Evolutionary conservation across 345 rosid genomes (phyloP).

Genomic region (Combretum micranthum): DNA sequence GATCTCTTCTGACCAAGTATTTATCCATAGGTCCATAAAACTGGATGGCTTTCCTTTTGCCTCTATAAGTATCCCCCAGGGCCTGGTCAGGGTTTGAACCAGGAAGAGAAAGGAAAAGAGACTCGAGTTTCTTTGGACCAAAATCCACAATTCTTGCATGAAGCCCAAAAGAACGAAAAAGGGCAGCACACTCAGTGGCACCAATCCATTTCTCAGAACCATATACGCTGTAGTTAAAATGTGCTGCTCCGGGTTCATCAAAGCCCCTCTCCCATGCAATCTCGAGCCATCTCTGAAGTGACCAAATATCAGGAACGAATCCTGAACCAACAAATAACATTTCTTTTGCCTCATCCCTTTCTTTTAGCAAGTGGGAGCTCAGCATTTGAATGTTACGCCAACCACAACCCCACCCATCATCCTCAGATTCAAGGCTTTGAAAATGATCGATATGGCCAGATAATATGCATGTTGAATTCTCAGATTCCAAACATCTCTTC

Average conservation of each 20-base stretch:
- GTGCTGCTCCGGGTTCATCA: conserved; percentile 52
- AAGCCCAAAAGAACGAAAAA: conserved; percentile 69
- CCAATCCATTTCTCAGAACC: conserved; percentile 61
- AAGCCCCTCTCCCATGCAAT: conserved; percentile 74
- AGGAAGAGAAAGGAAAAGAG: conserved; percentile 58
- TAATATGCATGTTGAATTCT: conserved; percentile 23
- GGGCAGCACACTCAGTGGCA: conserved; percentile 72
- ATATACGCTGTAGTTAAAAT: conserved; percentile 38
- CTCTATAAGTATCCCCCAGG: conserved; percentile 1
- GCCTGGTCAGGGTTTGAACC: conserved; percentile 30
- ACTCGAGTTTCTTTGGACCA: conserved; percentile 46
- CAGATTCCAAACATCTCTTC: conserved; percentile 35
- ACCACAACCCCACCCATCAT: conserved; percentile 84
- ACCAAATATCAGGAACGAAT: conserved; percentile 67
- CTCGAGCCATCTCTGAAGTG: conserved; percentile 80
- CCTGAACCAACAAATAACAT: conserved; percentile 53
- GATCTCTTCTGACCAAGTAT: conserved; percentile 23
- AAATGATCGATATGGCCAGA: conserved; percentile 60
- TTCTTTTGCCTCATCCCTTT: conserved; percentile 35
- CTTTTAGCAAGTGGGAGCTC: conserved; percentile 50
- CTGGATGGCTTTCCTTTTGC: conserved; percentile 27
- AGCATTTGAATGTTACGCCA: conserved; percentile 85
- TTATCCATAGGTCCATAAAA: conserved; percentile 70
- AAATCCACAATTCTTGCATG: conserved; percentile 73
- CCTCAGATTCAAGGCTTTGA: conserved; percentile 39